Conservation (phyloP, 2,329 filamentous ascomycete species). For the Ceratocystis eucalypticola region DNA sequence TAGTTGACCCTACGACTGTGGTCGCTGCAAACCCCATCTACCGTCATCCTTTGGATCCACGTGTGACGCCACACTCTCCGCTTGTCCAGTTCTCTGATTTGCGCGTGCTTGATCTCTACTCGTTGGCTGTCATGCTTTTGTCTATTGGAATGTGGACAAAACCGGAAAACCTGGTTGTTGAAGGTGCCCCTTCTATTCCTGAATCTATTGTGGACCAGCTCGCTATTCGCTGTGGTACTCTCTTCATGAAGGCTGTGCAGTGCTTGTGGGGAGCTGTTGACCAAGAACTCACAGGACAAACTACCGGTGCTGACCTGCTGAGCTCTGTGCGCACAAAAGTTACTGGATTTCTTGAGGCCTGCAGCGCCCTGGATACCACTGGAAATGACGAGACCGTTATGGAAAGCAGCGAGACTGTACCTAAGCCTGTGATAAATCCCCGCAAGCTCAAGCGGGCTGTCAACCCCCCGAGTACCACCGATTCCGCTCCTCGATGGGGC, state of each 20-base stretch:
- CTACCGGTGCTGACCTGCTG: slow-evolving; percentile 37
- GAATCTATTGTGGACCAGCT: slow-evolving; percentile 47
- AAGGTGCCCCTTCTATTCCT: slow-evolving; percentile 25
- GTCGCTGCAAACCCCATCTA: slow-evolving; percentile 32
- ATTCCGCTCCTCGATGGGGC: background rate
- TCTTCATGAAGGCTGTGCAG: slow-evolving; percentile 63
- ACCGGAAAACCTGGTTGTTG: slow-evolving; percentile 40
- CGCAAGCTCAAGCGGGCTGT: slow-evolving; percentile 1
- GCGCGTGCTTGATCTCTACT: slow-evolving; percentile 55
- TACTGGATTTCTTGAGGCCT: slow-evolving; percentile 47
- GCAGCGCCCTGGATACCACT: slow-evolving; percentile 26
- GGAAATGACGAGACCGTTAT: slow-evolving; percentile 28
- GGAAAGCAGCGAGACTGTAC: slow-evolving; percentile 27
- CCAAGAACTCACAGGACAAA: slow-evolving; percentile 37
- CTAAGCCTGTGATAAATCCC: slow-evolving; percentile 4
- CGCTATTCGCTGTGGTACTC: slow-evolving; percentile 54
- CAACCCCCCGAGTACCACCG: background rate
- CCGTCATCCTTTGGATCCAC: slow-evolving; percentile 53
- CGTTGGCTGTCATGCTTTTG: slow-evolving; percentile 57
- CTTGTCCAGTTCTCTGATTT: slow-evolving; percentile 38
- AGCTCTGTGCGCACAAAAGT: slow-evolving; percentile 38
- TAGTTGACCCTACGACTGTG: slow-evolving; percentile 22
- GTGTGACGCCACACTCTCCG: slow-evolving; percentile 36
- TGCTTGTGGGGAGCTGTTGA: slow-evolving; percentile 60
- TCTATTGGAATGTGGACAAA: slow-evolving; percentile 66